Conservation (phyloP, 768 basidiomycete genomes). For the Pleurotus pulmonarius region DNA sequence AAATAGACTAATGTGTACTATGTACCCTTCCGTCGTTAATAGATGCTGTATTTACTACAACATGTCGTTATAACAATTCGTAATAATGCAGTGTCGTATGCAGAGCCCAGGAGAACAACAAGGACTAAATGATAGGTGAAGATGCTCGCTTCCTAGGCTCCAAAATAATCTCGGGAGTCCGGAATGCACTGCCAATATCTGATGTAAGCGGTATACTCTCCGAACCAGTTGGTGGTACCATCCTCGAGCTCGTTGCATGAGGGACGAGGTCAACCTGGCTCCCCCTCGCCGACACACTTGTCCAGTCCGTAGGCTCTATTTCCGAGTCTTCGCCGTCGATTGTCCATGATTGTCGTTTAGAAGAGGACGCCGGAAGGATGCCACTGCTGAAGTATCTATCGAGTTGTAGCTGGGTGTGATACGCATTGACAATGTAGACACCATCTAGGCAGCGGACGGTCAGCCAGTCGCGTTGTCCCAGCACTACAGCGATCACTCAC, state of each 20-base stretch:
- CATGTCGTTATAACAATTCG: too few relatives aligned
- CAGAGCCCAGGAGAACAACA: too few relatives aligned
- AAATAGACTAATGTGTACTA: too few relatives aligned
- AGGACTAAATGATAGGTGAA: too few relatives aligned
- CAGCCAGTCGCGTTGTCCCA: neutral
- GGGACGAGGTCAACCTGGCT: neutral
- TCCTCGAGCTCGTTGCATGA: neutral
- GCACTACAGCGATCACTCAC: neutral
- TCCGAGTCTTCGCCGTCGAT: neutral
- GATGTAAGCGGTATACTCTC: neutral
- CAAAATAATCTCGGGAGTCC: neutral
- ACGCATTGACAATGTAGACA: constrained; percentile 1
- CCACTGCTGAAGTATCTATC: neutral
- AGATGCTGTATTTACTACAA: neutral
- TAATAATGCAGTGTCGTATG: too few relatives aligned
- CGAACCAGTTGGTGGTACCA: neutral
- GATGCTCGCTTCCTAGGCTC: neutral
- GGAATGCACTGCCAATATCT: neutral
- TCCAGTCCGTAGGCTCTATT: neutral
- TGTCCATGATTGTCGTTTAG: constrained; percentile 3
- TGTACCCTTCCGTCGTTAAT: too few relatives aligned
- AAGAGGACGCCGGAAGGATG: neutral
- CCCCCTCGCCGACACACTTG: neutral
- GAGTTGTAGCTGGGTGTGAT: neutral
- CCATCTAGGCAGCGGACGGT: neutral